These are phyloP conservation scores for Lachnellula cervina DNA, from an alignment of 2,329 filamentous ascomycete species.

Conservation along the genomic window DNA sequence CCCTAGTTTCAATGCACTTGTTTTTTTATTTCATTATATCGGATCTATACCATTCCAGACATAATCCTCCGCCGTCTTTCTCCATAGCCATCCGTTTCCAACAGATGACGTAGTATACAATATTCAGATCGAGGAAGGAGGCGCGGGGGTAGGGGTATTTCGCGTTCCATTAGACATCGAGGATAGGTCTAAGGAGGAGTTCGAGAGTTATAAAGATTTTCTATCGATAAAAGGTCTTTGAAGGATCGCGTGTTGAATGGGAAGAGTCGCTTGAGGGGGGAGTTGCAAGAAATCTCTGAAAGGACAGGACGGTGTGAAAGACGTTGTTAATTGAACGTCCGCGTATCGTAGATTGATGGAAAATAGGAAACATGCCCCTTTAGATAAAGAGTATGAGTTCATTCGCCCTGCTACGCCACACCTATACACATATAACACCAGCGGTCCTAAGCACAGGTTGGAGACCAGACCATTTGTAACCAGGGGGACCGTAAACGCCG, in stretches of 20 bases:
- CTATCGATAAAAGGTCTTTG: neutral
- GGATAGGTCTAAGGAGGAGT: neutral
- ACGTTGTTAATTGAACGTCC: constrained; percentile 11
- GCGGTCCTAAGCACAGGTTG: constrained; percentile 19
- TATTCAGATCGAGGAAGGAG: neutral
- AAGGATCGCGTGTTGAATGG: neutral
- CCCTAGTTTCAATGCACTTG: neutral
- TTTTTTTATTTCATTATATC: constrained; percentile 7
- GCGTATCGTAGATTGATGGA: constrained; percentile 23
- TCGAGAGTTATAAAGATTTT: neutral
- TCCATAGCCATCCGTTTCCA: neutral
- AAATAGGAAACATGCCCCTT: constrained; percentile 15
- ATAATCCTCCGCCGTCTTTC: neutral
- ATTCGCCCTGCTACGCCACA: constrained; percentile 28
- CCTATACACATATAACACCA: constrained; percentile 32
- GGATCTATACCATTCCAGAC: constrained; percentile 7
- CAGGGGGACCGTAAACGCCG: constrained; percentile 28
- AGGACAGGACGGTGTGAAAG: constrained; percentile 30
- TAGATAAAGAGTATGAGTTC: constrained; percentile 21
- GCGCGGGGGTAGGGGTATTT: neutral
- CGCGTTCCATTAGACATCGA: neutral
- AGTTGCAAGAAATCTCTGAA: constrained; percentile 21
- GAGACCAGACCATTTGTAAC: constrained; percentile 23
- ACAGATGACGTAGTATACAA: constrained; percentile 7
- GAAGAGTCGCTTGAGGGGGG: neutral